Base-by-base conservation (phyloP, 148 eudicot species). In the Camellia sinensis region DNA sequence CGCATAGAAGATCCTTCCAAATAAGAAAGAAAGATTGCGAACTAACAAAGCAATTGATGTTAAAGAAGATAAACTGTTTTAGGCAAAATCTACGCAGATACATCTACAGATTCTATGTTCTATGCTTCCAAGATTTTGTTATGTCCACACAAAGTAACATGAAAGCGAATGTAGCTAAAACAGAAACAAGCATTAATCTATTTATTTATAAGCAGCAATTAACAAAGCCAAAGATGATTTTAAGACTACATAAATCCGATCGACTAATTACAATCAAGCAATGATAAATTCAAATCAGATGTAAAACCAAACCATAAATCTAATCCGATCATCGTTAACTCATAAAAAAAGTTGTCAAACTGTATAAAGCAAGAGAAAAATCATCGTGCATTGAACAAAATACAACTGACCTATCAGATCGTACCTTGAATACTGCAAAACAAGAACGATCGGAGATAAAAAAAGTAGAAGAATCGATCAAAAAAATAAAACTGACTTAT, bases 371-470 rank as follows among this genome's bases (percentile, higher is more conserved):
- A 29, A 29, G 14, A 17, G n/a, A 56, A 75, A 7, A n/a, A 50
- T n/a, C 2, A 22, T 1, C 7, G 22, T 15, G 78, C 29, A 40
- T 54, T 62, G 45, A 67, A 78, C 3, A 78, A 73, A 41, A 71
- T 6, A 54, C 29, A 22, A 37, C 78, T 77, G 48, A 83, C 84
- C 37, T 29, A 29, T 29, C 37, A 70, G 84, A 85, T 60, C 90
- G 78, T 29, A 87, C 89, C 86, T 82, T 84, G 19, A 75, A 77
- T 63, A 84, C 82, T 67, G 87, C 82, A 18, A 84, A 89, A 79
- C 72, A 84, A 48, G 84, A 86, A 84, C 75, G 94, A 85, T 89
- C 89, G 82, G 89, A 78, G 74, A 84, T 81, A 83, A 89, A 87
- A 89, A 87, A 3, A 67, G 66, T 2, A 87, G 87, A 56, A 85